These are phyloP conservation scores for Emericellopsis terricola DNA, from an alignment of 495 filamentous ascomycete genomes.

Conservation along the genomic window DNA sequence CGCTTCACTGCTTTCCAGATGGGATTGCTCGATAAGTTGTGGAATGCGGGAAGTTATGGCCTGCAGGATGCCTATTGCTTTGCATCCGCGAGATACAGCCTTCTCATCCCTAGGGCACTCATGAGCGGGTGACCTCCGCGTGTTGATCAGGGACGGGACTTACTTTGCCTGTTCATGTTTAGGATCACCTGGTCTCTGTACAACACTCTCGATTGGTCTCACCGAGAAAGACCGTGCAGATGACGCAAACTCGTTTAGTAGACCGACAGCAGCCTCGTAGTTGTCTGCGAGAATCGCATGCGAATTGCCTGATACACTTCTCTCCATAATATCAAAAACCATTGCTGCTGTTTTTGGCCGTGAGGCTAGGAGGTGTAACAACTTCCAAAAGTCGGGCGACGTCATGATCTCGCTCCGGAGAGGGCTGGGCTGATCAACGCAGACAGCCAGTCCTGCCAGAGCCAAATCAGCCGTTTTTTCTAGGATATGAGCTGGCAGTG, in stretches of 20 bases:
- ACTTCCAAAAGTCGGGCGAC: conserved; percentile 94
- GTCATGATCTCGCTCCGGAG: conserved; percentile 84
- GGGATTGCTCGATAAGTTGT: conserved; percentile 74
- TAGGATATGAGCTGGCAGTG: conserved; percentile 59
- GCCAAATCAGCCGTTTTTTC: conserved; percentile 57
- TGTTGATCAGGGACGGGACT: too few relatives aligned
- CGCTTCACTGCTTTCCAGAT: conserved; percentile 77
- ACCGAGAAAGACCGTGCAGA: conserved; percentile 28
- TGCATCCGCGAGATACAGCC: conserved; percentile 57
- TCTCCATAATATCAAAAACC: conserved; percentile 72
- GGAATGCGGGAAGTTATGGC: conserved; percentile 67
- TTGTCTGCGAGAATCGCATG: conserved; percentile 85
- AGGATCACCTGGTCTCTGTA: conserved; percentile 22
- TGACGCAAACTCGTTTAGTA: conserved; percentile 81
- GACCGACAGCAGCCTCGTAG: conserved; percentile 64
- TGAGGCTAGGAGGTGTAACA: conserved; percentile 55
- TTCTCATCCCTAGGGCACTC: conserved; percentile 46
- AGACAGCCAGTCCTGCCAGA: conserved; percentile 61
- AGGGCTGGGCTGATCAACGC: conserved; percentile 54
- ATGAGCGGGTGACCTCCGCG: too few relatives aligned
- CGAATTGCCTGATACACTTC: conserved; percentile 42
- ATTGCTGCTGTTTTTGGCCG: conserved; percentile 48
- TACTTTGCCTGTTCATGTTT: conserved; percentile 34
- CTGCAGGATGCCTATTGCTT: conserved; percentile 64
- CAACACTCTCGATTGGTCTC: background rate